phyloP scores from a whole-genome alignment of 768 basidiomycete species.

The Mycena albidolilacea region DNA sequence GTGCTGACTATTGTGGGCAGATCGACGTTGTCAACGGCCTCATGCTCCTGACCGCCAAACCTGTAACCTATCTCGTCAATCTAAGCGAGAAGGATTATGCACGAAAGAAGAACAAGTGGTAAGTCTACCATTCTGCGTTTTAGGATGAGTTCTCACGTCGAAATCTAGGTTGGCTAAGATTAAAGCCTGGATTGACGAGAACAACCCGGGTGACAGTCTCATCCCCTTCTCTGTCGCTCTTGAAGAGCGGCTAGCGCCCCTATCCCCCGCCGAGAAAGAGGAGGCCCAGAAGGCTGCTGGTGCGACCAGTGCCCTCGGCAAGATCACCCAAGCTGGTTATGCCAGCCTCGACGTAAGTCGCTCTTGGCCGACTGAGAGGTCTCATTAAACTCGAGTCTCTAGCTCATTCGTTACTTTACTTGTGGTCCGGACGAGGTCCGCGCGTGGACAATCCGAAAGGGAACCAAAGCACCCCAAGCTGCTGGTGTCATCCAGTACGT shows the following conservation, averaged over 20 bases:
- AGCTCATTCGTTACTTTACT: slow-evolving; percentile 97
- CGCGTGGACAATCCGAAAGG: slow-evolving; percentile 96
- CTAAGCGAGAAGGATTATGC: slow-evolving; percentile 94
- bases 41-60: slow-evolving; percentile 94
- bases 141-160: not conserved
- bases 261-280: slow-evolving; percentile 78
- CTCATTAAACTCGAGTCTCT: slow-evolving; percentile 15
- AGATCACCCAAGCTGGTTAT: slow-evolving; percentile 97
- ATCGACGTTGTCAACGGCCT: slow-evolving; percentile 93
- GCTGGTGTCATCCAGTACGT: slow-evolving; percentile 98
- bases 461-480: slow-evolving; percentile 96
- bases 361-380: not conserved
- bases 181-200: slow-evolving; percentile 96
- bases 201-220: slow-evolving; percentile 95
- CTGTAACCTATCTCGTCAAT: slow-evolving; percentile 98
- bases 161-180: slow-evolving; percentile 88
- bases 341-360: slow-evolving; percentile 81
- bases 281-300: slow-evolving; percentile 86
- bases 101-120: slow-evolving; percentile 99
- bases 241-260: slow-evolving; percentile 86
- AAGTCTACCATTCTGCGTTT: slow-evolving; percentile 19
- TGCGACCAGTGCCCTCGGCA: slow-evolving; percentile 82
- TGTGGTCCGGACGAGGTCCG: slow-evolving; percentile 97
- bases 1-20: slow-evolving; percentile 54
- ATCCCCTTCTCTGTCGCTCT: slow-evolving; percentile 98